Evolutionary conservation across 345 rosid genomes (phyloP).

Genomic region (Abelmoschus esculentus): DNA sequence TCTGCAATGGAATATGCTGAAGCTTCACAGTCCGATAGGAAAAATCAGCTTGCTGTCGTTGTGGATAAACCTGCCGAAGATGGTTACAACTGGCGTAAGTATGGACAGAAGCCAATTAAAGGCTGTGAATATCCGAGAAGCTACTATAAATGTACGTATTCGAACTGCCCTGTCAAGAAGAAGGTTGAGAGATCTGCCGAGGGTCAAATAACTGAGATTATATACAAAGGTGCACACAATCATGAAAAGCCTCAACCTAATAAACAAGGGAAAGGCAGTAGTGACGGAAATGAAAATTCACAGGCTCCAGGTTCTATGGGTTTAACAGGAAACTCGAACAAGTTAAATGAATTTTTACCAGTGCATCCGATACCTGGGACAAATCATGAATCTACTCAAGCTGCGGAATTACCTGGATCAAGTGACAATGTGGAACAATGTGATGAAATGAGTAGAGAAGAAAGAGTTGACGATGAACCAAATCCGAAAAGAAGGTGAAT

Average conservation of each 20-base stretch:
- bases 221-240: constrained; percentile 88
- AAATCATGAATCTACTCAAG: constrained; percentile 36
- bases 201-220: constrained; percentile 85
- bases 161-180: constrained; percentile 74
- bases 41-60: constrained; percentile 35
- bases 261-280: constrained; percentile 50
- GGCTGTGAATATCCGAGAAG: constrained; percentile 94
- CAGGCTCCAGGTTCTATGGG: constrained; percentile 27
- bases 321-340: constrained; percentile 20
- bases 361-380: constrained; percentile 20
- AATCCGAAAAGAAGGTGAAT: constrained; percentile 68
- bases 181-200: constrained; percentile 82
- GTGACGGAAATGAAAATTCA: constrained; percentile 28
- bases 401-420: constrained; percentile 20
- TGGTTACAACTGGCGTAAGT: constrained; percentile 95
- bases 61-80: constrained; percentile 88
- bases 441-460: constrained; percentile 30
- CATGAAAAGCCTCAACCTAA: constrained; percentile 66
- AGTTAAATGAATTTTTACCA: constrained; percentile 19
- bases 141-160: constrained; percentile 88
- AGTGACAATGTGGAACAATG: constrained; percentile 45
- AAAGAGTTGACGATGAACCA: constrained; percentile 48
- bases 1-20: constrained; percentile 38
- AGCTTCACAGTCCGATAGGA: constrained; percentile 45
- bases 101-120: constrained; percentile 96